Percentiles rank a stretch among this genome's conserved stretches.
Conservation (phyloP, 2,329 filamentous ascomycete species). For the Talaromyces sp. region DNA sequence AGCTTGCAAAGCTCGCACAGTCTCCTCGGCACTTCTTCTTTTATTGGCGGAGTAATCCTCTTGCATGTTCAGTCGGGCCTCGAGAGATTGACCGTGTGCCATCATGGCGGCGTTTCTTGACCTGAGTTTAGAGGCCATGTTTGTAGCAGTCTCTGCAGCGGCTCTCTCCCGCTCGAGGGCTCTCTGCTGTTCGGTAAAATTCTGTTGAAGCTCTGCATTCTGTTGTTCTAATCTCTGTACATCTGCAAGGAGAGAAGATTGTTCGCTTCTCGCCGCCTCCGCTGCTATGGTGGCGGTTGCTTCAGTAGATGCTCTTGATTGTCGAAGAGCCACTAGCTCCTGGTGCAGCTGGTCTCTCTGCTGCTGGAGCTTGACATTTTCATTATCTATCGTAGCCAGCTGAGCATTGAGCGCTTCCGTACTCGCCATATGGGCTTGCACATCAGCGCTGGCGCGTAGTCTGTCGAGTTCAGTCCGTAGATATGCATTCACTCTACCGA, state of each 20-base stretch:
- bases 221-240: not conserved
- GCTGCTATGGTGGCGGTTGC: not conserved
- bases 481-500: not conserved
- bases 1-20: not conserved
- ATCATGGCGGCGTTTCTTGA: not conserved
- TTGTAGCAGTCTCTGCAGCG: not conserved
- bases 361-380: not conserved
- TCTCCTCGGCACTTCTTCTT: not conserved
- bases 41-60: not conserved
- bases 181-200: not conserved
- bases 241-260: not conserved
- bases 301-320: not conserved
- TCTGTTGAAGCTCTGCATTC: not conserved
- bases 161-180: not conserved
- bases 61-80: not conserved
- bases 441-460: conserved; percentile 1
- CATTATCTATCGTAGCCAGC: not conserved
- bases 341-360: not conserved
- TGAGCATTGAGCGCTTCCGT: not conserved
- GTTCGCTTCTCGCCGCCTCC: not conserved
- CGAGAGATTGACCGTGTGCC: not conserved
- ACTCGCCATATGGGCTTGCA: not conserved
- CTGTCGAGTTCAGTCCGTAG: not conserved
- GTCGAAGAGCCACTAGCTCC: not conserved
- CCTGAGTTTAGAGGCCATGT: not conserved